phyloP scores from a whole-genome alignment of 2,329 filamentous ascomycete species.

The Calonectria crousiana region DNA sequence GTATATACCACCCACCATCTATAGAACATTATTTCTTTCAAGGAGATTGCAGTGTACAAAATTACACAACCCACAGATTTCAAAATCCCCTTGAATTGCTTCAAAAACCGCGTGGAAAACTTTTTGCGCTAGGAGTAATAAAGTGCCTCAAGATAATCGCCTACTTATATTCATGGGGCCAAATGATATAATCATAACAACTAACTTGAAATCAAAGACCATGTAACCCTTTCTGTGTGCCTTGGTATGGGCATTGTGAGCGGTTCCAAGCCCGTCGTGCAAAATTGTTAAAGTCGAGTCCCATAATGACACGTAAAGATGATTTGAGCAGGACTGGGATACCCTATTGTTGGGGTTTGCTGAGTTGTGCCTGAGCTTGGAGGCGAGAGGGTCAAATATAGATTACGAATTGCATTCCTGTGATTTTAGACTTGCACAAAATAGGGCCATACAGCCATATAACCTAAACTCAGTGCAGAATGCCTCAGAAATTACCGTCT shows the following conservation, averaged over 20 bases:
- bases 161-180: not conserved
- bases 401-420: not conserved
- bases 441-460: not conserved
- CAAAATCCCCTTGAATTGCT: too few species aligned
- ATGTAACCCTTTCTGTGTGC: not conserved
- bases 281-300: not conserved
- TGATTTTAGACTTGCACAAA: not conserved
- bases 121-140: not conserved
- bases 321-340: not conserved
- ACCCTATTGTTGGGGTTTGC: not conserved
- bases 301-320: not conserved
- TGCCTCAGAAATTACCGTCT: not conserved
- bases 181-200: not conserved
- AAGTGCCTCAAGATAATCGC: not conserved
- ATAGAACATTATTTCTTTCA: too few species aligned
- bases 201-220: not conserved
- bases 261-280: not conserved
- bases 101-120: too few species aligned
- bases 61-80: too few species aligned
- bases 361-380: not conserved
- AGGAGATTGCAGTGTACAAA: too few species aligned
- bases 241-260: not conserved
- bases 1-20: too few species aligned
- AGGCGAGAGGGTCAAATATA: not conserved
- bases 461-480: not conserved